Base-by-base conservation (phyloP, 352 stramenopile genomes). In the Globisporangium perplexum region DNA sequence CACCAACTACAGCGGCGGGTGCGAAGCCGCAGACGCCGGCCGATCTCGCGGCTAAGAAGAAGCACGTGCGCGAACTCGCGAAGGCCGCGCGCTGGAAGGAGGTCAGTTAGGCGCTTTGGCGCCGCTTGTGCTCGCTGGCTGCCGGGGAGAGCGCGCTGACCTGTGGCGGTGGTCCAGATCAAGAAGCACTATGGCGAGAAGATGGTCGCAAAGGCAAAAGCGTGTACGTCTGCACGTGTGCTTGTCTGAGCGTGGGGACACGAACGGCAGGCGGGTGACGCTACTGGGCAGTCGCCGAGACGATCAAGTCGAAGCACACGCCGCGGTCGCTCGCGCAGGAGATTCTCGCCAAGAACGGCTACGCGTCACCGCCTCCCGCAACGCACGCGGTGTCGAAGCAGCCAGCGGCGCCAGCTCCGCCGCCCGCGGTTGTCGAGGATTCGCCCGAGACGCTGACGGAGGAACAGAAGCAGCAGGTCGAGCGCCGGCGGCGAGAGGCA, bases 1-100 rank as follows among this genome's bases (percentile, higher is more conserved):
- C 41, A 66, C 26, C 51, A 52, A 22, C 33, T 18, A 12, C 33
- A 4, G 33, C 33, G 5, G 47, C 41, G 50, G 66, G 65, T 53
- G 39, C 49, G 10, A 56, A 41, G 64, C 50, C 59, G 50, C 69
- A 23, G 53, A 38, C 39, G 11, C 58, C 53, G 15, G 53, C 26
- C 24, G 68, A 75, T 7, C 66, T 83, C 17, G 63, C 72, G 30
- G 59, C 55, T 28, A 94, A 94, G 66, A 90, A 90, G 58, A 75
- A 80, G 50, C 77, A 92, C 45, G 79, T 90, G 55, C 81, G 74
- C 24, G 75, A 90, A 36, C 51, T 92, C 39, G 77, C 77, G 22
- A 83, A 81, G 47, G 45, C 35, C 18, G 52, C 63, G 12, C 53
- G 68, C 1, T 90, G 74, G 77, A 50, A 65, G 6, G 67, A 88